A percentile compares a stretch with the other conserved stretches of the same genome.
Conservation (phyloP, 805 yeast species). For the Danielia reshetovae region DNA sequence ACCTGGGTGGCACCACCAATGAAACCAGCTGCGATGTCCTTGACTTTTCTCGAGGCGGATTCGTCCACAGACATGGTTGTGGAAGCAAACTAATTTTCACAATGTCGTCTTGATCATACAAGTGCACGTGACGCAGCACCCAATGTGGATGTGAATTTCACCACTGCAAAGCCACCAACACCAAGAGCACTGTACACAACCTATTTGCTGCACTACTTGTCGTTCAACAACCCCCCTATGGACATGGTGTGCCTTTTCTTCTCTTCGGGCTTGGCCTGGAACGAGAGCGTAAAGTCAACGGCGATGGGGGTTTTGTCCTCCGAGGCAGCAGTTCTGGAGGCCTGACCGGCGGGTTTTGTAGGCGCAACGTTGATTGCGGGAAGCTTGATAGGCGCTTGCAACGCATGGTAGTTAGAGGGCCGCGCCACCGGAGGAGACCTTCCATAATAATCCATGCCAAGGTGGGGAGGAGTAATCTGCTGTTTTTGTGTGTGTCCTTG, state of each 20-base stretch:
- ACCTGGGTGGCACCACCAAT: conserved; percentile 47
- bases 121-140: conserved; percentile 17
- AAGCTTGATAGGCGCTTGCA: conserved; percentile 8
- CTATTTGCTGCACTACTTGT: conserved; percentile 6
- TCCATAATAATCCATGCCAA: not conserved
- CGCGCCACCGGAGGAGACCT: not conserved
- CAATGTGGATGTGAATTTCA: not conserved
- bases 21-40: conserved; percentile 43
- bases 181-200: not conserved
- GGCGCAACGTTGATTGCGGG: conserved; percentile 10
- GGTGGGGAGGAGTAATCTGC: conserved; percentile 1
- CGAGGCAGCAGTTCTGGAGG: not conserved
- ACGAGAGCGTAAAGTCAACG: conserved; percentile 17
- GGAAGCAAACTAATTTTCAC: not conserved
- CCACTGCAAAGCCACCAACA: not conserved
- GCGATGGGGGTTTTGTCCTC: conserved; percentile 9
- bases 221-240: conserved; percentile 39
- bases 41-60: conserved; percentile 33
- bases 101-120: conserved; percentile 8
- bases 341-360: not conserved
- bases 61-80: conserved; percentile 26
- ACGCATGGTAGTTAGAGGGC: not conserved
- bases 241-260: conserved; percentile 28
- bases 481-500: not conserved
- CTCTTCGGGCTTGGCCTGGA: conserved; percentile 7